These are phyloP conservation scores for Pterocarpus santalinus DNA, from an alignment of 306 rosid genomes.

Conservation along the genomic window DNA sequence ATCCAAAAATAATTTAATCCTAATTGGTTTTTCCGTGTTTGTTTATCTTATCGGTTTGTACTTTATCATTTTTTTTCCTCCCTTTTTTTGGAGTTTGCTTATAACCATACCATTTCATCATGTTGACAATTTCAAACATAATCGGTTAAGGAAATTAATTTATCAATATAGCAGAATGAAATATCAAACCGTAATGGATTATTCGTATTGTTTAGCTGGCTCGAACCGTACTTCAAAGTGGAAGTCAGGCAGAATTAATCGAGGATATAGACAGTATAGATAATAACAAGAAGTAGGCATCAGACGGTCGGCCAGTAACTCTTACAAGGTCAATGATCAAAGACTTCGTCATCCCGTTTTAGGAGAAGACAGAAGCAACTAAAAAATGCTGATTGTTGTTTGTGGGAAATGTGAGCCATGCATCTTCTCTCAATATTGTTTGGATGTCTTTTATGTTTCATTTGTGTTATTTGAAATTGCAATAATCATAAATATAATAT, in stretches of 20 bases:
- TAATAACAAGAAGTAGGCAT: not conserved
- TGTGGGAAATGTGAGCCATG: conserved; percentile 26
- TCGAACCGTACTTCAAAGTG: not conserved
- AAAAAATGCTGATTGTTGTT: not conserved
- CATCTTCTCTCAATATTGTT: not conserved
- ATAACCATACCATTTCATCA: no score
- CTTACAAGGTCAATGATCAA: conserved; percentile 13
- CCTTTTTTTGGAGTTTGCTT: no score
- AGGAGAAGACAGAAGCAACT: conserved; percentile 29
- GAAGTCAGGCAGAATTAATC: conserved; percentile 4
- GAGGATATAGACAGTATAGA: not conserved
- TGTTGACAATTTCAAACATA: not conserved
- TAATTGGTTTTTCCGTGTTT: no score
- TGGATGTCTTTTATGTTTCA: not conserved
- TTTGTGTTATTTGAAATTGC: conserved; percentile 12
- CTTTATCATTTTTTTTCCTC: no score
- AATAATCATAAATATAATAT: not conserved
- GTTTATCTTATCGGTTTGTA: no score
- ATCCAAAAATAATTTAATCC: no score
- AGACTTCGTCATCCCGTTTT: conserved; percentile 15
- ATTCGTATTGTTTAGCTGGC: not conserved
- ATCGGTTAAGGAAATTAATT: not conserved
- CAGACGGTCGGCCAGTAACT: conserved; percentile 24
- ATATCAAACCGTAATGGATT: not conserved
- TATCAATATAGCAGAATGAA: not conserved